phyloP scores from a whole-genome alignment of 78 protist genomes.

The Chrysochromulina parva region DNA sequence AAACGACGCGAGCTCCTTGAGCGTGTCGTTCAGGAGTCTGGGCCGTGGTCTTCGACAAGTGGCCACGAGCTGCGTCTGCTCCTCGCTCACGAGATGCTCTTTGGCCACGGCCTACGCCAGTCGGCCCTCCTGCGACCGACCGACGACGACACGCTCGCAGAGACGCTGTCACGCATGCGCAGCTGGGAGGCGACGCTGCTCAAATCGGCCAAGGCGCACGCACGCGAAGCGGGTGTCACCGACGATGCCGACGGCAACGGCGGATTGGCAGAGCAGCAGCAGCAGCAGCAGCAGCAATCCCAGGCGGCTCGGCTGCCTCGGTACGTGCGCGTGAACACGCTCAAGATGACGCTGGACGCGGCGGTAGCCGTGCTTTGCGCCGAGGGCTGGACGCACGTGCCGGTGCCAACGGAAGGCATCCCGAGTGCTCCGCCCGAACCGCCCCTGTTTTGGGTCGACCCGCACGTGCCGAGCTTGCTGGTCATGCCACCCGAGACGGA shows the following conservation, averaged over 20 bases:
- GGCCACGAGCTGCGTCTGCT: not conserved
- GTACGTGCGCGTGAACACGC: constrained; percentile 53
- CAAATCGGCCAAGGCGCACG: not conserved
- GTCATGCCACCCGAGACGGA: constrained; percentile 29
- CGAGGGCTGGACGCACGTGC: not conserved
- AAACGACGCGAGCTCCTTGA: not conserved
- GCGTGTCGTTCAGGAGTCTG: not conserved
- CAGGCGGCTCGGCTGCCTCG: constrained; percentile 35
- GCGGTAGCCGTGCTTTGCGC: not conserved
- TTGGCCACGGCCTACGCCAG: not conserved
- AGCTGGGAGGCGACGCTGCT: not conserved
- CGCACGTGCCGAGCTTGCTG: not conserved
- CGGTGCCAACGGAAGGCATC: not conserved
- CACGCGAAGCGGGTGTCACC: not conserved
- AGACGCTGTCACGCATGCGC: not conserved
- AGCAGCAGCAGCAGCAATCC: not conserved
- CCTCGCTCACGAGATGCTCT: not conserved
- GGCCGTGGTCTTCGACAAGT: not conserved
- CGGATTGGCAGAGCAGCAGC: not conserved
- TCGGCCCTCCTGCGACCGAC: not conserved
- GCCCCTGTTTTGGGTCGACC: not conserved
- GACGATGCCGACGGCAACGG: not conserved
- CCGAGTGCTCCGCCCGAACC: not conserved
- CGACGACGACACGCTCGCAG: not conserved
- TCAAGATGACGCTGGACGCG: not conserved